Percentiles rank a stretch among this genome's conserved stretches.
These are phyloP conservation scores for Gossypium herbaceum DNA, from an alignment of 345 rosid genomes.

Conservation along the genomic window DNA sequence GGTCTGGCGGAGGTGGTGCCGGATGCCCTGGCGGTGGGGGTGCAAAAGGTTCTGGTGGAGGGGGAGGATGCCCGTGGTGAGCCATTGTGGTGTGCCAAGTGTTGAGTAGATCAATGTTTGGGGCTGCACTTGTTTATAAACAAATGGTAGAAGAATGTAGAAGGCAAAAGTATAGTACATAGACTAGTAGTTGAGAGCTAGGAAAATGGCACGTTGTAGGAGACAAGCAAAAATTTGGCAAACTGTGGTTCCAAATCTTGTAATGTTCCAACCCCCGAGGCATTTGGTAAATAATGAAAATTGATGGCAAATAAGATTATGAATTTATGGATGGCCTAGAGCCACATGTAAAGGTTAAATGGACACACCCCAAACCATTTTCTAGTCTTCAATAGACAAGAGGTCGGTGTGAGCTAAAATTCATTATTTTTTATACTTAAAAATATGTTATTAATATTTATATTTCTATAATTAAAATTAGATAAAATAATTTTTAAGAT, in stretches of 20 bases:
- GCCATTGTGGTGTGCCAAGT: neutral
- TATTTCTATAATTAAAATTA: too few species aligned
- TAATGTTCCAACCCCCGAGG: neutral
- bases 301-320: too few species aligned
- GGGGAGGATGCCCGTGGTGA: constrained; percentile 4
- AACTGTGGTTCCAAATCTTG: neutral
- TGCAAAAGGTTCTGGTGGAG: constrained; percentile 6
- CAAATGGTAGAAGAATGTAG: constrained; percentile 19
- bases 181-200: constrained; percentile 14
- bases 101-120: neutral
- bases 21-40: too few species aligned
- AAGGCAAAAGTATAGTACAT: neutral
- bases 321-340: too few species aligned
- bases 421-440: too few species aligned
- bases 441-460: too few species aligned
- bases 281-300: neutral
- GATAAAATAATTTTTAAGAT: too few species aligned
- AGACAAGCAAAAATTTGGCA: neutral
- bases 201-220: neutral
- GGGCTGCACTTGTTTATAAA: neutral
- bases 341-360: too few species aligned
- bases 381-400: too few species aligned
- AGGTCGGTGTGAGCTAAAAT: too few species aligned
- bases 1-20: too few species aligned
- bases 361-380: too few species aligned